Conservation (phyloP, 2,329 filamentous ascomycete species). For the Penicillium sp. region DNA sequence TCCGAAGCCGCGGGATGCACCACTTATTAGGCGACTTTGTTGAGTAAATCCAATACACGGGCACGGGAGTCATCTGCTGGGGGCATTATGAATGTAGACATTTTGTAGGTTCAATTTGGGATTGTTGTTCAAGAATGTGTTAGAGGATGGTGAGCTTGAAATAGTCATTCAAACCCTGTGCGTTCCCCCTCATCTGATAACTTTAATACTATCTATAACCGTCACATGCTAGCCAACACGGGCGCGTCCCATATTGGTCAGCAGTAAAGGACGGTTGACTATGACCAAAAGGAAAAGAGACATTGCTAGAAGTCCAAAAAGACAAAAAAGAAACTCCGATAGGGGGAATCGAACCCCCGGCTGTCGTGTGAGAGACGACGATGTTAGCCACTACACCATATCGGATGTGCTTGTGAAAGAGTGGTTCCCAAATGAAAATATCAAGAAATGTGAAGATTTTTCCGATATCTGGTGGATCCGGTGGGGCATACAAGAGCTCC, state of each 20-base stretch:
- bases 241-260: too few species aligned
- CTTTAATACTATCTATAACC: too few species aligned
- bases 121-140: background rate
- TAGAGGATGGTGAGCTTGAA: background rate
- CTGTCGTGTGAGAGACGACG: constrained; percentile 31
- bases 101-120: background rate
- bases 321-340: constrained; percentile 19
- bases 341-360: constrained; percentile 32
- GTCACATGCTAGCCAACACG: too few species aligned
- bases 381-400: constrained; percentile 32
- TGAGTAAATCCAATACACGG: background rate
- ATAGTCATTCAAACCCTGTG: background rate
- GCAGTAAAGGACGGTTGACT: too few species aligned
- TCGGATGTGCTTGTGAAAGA: background rate
- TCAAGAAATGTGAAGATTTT: too few species aligned
- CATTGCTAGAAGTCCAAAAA: too few species aligned
- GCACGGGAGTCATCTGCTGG: too few species aligned
- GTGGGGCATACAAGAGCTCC: too few species aligned
- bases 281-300: too few species aligned
- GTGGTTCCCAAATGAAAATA: too few species aligned
- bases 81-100: background rate
- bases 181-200: too few species aligned
- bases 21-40: background rate
- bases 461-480: too few species aligned
- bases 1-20: background rate